These are phyloP conservation scores for Hypoxylon sp. DNA, from an alignment of 2,329 filamentous ascomycete species.

Conservation along the genomic window DNA sequence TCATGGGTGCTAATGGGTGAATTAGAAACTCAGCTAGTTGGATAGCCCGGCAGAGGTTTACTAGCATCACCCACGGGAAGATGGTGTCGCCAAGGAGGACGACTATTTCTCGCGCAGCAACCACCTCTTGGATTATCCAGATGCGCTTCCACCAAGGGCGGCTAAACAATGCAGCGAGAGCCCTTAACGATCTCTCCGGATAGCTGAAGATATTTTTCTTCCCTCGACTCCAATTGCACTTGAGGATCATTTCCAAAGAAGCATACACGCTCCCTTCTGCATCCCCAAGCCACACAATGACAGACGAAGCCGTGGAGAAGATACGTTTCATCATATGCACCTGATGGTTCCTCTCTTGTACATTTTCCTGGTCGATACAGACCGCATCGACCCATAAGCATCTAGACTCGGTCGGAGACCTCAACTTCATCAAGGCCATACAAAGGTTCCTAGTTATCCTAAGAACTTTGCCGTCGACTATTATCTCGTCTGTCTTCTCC, in stretches of 20 bases:
- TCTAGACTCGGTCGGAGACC: constrained; percentile 5
- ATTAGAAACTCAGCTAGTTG: constrained; percentile 24
- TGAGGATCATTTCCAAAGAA: constrained; percentile 27
- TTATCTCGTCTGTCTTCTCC: constrained; percentile 7
- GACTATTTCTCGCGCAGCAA: constrained; percentile 15
- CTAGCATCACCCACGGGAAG: constrained; percentile 25
- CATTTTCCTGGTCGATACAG: constrained; percentile 26
- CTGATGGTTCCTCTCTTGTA: constrained; percentile 28
- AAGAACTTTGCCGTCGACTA: constrained; percentile 3
- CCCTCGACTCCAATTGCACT: constrained; percentile 27
- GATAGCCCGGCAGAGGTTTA: constrained; percentile 19
- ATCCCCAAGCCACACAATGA: constrained; percentile 27
- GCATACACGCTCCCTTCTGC: constrained; percentile 3
- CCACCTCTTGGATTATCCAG: constrained; percentile 30
- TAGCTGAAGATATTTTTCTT: constrained; percentile 25
- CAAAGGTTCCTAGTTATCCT: constrained; percentile 17
- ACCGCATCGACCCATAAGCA: constrained; percentile 24
- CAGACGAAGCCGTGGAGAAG: constrained; percentile 18
- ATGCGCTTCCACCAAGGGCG: constrained; percentile 31
- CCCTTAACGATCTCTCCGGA: constrained; percentile 11
- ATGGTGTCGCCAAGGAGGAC: constrained; percentile 20
- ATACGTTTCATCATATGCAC: constrained; percentile 31
- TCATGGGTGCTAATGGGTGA: constrained; percentile 20
- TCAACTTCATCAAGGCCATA: constrained; percentile 5
- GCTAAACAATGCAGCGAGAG: constrained; percentile 5